These are phyloP conservation scores for Aspergillus egyptiacus DNA, from an alignment of 495 filamentous ascomycete species.

Conservation along the genomic window DNA sequence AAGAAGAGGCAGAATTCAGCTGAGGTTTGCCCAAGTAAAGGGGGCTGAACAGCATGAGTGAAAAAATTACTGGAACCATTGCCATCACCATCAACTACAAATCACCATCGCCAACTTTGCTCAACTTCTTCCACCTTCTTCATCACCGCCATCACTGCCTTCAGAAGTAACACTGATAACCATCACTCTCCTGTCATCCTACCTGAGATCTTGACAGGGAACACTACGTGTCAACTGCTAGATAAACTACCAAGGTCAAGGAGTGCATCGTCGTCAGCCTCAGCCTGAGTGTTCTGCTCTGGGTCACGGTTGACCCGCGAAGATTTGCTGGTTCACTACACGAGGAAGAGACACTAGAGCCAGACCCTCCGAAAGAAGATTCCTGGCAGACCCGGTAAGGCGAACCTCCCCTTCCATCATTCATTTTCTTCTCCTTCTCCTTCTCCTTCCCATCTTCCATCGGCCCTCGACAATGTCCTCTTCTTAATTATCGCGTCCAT, in stretches of 20 bases:
- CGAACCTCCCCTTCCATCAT: slow-evolving; percentile 12
- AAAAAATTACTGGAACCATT: slow-evolving; percentile 5
- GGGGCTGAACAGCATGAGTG: too few species aligned
- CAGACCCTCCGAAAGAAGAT: slow-evolving; percentile 17
- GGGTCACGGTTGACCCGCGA: slow-evolving; percentile 14
- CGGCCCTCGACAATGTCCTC: slow-evolving; percentile 24
- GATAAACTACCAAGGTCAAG: too few species aligned
- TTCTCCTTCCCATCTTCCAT: slow-evolving; percentile 13
- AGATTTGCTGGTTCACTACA: slow-evolving; percentile 19
- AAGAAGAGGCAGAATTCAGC: too few species aligned
- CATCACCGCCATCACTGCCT: neutral
- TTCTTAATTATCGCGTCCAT: slow-evolving; percentile 23
- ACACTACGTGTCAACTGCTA: neutral
- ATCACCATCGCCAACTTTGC: too few species aligned
- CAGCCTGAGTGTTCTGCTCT: slow-evolving; percentile 10
- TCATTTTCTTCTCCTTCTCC: slow-evolving; percentile 8
- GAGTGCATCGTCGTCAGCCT: too few species aligned
- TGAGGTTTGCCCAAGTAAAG: too few species aligned
- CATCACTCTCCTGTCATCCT: neutral
- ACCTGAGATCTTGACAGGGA: too few species aligned
- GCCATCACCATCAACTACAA: slow-evolving; percentile 6
- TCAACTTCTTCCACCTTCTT: too few species aligned
- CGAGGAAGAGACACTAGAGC: slow-evolving; percentile 11
- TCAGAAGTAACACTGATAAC: too few species aligned
- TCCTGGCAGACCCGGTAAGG: slow-evolving; percentile 20